Evolutionary conservation across 768 basidiomycete genomes (phyloP).

Genomic region (Boletus insuetus): DNA sequence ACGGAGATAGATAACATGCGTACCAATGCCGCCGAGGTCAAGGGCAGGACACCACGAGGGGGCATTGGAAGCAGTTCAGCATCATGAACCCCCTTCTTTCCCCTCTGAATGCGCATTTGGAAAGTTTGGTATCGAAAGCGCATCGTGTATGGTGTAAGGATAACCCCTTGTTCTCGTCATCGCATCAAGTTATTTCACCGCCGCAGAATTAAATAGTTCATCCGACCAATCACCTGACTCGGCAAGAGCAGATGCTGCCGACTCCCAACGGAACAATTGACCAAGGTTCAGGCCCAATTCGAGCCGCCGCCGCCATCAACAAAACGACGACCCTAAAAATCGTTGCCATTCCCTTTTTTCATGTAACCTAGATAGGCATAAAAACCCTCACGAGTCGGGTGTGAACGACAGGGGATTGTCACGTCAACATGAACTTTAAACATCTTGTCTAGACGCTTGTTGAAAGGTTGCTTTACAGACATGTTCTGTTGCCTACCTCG

Average conservation of each 20-base stretch:
- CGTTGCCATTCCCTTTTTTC: slow-evolving; percentile 13
- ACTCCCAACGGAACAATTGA: neutral
- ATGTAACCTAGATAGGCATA: slow-evolving; percentile 24
- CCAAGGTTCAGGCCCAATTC: neutral
- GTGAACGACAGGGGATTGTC: slow-evolving; percentile 9
- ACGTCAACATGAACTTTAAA: slow-evolving; percentile 15
- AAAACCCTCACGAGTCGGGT: slow-evolving; percentile 3
- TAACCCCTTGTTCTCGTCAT: slow-evolving; percentile 13
- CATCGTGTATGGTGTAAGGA: slow-evolving; percentile 3
- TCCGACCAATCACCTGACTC: too few species aligned
- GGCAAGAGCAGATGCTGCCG: neutral
- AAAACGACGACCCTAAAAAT: slow-evolving; percentile 11
- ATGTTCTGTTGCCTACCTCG: neutral
- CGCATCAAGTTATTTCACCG: neutral
- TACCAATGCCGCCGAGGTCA: slow-evolving; percentile 9
- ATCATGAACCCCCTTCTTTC: neutral
- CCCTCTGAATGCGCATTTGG: slow-evolving; percentile 21
- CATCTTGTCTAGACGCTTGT: neutral
- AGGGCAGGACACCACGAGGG: slow-evolving; percentile 28
- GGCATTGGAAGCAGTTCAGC: neutral
- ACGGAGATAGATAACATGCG: slow-evolving; percentile 14
- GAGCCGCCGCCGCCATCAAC: neutral
- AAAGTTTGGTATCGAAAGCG: slow-evolving; percentile 27
- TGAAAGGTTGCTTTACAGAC: neutral
- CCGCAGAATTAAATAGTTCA: neutral